Conservation (phyloP, 108 stramenopile species). For the Stephanodiscus triporus region DNA sequence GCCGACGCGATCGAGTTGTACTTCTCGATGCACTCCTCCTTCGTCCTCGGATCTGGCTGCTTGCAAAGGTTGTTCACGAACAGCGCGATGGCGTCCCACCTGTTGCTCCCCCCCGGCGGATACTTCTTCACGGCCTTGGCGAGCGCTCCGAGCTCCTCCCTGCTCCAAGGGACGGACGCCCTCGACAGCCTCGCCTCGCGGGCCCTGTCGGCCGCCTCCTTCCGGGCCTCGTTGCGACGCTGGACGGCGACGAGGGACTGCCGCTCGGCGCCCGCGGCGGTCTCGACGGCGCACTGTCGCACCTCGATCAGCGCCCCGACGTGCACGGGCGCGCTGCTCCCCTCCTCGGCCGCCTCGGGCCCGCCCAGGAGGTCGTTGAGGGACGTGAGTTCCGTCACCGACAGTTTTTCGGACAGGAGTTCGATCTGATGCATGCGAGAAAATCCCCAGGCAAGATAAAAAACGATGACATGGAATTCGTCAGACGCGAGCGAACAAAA, state of each 20-base stretch:
- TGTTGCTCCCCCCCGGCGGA: constrained; percentile 91
- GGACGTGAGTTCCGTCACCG: constrained; percentile 30
- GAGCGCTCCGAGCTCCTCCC: constrained; percentile 89
- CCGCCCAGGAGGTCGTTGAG: constrained; percentile 46
- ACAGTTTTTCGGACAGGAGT: constrained; percentile 51
- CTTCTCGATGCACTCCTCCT: constrained; percentile 95
- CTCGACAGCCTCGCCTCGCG: constrained; percentile 48
- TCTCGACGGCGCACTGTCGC: constrained; percentile 33
- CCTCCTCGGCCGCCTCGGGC: constrained; percentile 34
- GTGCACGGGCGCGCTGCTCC: constrained; percentile 19
- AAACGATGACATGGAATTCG: background rate
- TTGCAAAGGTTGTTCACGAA: constrained; percentile 87
- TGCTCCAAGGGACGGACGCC: constrained; percentile 80
- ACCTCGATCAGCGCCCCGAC: constrained; percentile 41
- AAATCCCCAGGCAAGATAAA: too few relatives aligned
- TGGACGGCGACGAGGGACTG: constrained; percentile 41
- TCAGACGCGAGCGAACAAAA: background rate
- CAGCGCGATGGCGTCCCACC: constrained; percentile 94
- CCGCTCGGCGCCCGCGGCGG: constrained; percentile 37
- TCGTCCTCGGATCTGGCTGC: constrained; percentile 76
- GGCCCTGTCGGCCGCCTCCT: constrained; percentile 44
- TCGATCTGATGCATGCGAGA: constrained; percentile 32
- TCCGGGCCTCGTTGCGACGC: constrained; percentile 34
- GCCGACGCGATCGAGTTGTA: constrained; percentile 73
- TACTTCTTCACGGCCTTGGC: constrained; percentile 95